These are phyloP conservation scores for Fraxinus cuspidata DNA, from an alignment of 257 asterid genomes.

Conservation along the genomic window DNA sequence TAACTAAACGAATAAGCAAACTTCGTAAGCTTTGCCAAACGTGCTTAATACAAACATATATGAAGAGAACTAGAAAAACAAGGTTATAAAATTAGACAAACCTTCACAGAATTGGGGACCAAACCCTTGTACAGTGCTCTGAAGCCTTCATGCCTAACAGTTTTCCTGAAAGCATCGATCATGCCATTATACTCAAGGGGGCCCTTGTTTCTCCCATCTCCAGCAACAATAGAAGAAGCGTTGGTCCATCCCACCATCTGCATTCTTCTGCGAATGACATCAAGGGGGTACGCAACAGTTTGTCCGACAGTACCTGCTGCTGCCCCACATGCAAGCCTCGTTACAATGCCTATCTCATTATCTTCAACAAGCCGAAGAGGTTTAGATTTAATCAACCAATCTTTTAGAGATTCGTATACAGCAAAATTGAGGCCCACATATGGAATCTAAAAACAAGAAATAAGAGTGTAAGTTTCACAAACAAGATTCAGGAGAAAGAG, in stretches of 20 bases:
- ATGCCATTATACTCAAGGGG: conserved; percentile 81
- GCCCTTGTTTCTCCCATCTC: conserved; percentile 74
- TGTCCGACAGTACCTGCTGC: conserved; percentile 97
- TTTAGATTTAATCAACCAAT: conserved; percentile 69
- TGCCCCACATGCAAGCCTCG: conserved; percentile 94
- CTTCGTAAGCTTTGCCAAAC: not conserved
- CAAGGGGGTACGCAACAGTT: conserved; percentile 97
- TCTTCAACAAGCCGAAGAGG: conserved; percentile 73
- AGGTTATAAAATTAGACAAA: conserved; percentile 34
- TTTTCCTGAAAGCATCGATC: conserved; percentile 95
- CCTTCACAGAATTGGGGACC: conserved; percentile 98
- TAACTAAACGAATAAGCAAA: not conserved
- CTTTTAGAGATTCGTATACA: conserved; percentile 94
- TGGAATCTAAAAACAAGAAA: conserved; percentile 68
- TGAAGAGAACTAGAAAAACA: not conserved
- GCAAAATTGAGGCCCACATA: conserved; percentile 98
- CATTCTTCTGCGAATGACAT: conserved; percentile 95
- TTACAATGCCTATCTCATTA: conserved; percentile 74
- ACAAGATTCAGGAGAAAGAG: not conserved
- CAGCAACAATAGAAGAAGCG: conserved; percentile 77
- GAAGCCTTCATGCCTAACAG: conserved; percentile 81
- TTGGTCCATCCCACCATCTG: conserved; percentile 99
- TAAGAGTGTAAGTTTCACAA: conserved; percentile 15
- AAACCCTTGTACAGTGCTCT: conserved; percentile 94
- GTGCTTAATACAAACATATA: not conserved